Evolutionary conservation across 169 alveolate genomes (phyloP).

Genomic region (Perkinsus marinus): DNA sequence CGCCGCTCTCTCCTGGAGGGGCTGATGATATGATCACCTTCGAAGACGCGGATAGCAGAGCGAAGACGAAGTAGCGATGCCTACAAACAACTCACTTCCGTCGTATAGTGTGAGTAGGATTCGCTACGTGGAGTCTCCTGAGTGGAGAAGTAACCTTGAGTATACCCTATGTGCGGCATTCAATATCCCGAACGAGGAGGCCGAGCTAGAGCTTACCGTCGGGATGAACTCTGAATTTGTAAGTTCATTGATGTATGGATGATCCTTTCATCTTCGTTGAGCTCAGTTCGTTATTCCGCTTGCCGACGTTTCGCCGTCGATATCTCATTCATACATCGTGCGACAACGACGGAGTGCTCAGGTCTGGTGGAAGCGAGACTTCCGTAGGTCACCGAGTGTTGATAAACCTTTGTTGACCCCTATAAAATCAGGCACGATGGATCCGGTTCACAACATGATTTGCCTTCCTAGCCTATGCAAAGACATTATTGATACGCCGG

Average conservation of each 20-base stretch:
- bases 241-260: neutral
- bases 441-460: neutral
- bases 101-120: neutral
- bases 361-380: neutral
- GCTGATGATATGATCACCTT: neutral
- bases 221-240: neutral
- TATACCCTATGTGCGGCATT: neutral
- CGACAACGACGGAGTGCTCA: neutral
- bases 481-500: slow-evolving; percentile 56
- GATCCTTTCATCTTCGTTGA: neutral
- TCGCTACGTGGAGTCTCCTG: neutral
- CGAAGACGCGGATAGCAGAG: neutral
- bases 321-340: neutral
- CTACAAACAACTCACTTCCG: neutral
- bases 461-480: slow-evolving; percentile 1
- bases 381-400: neutral
- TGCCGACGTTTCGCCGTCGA: neutral
- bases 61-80: neutral
- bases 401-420: neutral
- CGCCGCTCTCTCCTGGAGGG: neutral
- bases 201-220: neutral
- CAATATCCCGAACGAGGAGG: neutral
- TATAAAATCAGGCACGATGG: neutral
- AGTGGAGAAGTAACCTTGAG: neutral
- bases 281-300: neutral